A percentile compares a stretch with the other conserved stretches of the same genome.
phyloP scores from a whole-genome alignment of 208 protist genomes.

The Crithidia fasciculata region DNA sequence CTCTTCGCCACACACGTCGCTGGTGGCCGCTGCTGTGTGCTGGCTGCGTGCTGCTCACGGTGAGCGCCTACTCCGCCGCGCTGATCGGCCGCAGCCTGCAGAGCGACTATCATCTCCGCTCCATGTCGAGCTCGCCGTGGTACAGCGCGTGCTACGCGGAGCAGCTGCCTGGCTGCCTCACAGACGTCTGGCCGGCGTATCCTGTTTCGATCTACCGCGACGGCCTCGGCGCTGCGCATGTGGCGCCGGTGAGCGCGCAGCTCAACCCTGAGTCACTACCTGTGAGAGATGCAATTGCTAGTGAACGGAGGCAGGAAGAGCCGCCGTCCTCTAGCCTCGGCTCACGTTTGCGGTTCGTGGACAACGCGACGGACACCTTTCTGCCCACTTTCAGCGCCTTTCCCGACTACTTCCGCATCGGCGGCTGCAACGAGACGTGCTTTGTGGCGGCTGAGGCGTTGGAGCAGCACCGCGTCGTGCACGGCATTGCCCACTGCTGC shows the following conservation, averaged over 20 bases:
- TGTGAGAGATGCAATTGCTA: neutral
- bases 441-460: constrained; percentile 19
- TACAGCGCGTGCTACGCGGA: constrained; percentile 32
- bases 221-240: neutral
- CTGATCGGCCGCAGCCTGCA: constrained; percentile 16
- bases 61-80: constrained; percentile 17
- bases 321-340: too few species aligned
- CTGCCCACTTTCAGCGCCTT: constrained; percentile 37
- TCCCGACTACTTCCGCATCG: constrained; percentile 44
- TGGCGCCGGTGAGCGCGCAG: neutral
- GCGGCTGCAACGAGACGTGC: constrained; percentile 39
- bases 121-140: constrained; percentile 28
- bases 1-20: constrained; percentile 30
- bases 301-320: too few species aligned
- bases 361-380: constrained; percentile 45
- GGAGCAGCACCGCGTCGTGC: constrained; percentile 6
- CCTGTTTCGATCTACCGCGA: constrained; percentile 24
- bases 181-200: neutral
- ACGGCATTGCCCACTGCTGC: constrained; percentile 49
- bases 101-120: constrained; percentile 17
- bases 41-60: constrained; percentile 20
- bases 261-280: neutral
- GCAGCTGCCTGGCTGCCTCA: constrained; percentile 25
- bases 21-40: constrained; percentile 42
- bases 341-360: constrained; percentile 11